A percentile compares a stretch with the other conserved stretches of the same genome.
Evolutionary conservation across 768 basidiomycete species (phyloP).

Genomic region (Pisolithus microcarpus): DNA sequence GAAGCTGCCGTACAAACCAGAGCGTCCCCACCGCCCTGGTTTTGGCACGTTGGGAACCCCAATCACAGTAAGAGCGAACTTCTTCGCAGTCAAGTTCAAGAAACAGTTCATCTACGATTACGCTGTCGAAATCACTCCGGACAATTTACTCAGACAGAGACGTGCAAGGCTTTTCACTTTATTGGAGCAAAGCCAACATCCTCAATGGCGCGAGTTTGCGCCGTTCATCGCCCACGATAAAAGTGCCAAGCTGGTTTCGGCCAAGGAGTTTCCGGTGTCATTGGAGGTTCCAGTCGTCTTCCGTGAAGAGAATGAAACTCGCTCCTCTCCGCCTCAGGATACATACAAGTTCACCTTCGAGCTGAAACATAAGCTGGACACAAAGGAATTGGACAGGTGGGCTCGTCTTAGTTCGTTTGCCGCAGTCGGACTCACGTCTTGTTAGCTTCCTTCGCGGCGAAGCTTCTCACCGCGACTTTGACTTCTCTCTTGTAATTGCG

Average conservation of each 20-base stretch:
- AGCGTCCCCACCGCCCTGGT: conserved; percentile 40
- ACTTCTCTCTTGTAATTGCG: conserved; percentile 35
- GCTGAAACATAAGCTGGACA: conserved; percentile 24
- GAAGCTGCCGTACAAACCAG: conserved; percentile 23
- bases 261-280: conserved; percentile 31
- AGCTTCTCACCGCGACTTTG: conserved; percentile 29
- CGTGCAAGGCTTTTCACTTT: conserved; percentile 35
- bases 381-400: conserved; percentile 27
- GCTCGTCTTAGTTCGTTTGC: conserved; percentile 5
- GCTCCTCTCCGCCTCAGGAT: conserved; percentile 25
- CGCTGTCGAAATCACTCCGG: conserved; percentile 32
- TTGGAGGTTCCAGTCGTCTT: conserved; percentile 29
- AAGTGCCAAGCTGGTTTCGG: conserved; percentile 36
- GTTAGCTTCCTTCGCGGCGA: conserved; percentile 36
- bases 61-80: conserved; percentile 42
- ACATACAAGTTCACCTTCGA: conserved; percentile 34
- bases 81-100: conserved; percentile 40
- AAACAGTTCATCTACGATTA: conserved; percentile 40
- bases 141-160: conserved; percentile 30
- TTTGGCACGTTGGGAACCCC: conserved; percentile 35
- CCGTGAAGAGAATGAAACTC: conserved; percentile 34
- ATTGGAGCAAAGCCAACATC: conserved; percentile 31
- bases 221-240: conserved; percentile 35
- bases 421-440: background rate
- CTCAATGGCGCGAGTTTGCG: conserved; percentile 32